phyloP scores from a whole-genome alignment of 768 basidiomycete genomes.

The Pleurotus tuoliensis region DNA sequence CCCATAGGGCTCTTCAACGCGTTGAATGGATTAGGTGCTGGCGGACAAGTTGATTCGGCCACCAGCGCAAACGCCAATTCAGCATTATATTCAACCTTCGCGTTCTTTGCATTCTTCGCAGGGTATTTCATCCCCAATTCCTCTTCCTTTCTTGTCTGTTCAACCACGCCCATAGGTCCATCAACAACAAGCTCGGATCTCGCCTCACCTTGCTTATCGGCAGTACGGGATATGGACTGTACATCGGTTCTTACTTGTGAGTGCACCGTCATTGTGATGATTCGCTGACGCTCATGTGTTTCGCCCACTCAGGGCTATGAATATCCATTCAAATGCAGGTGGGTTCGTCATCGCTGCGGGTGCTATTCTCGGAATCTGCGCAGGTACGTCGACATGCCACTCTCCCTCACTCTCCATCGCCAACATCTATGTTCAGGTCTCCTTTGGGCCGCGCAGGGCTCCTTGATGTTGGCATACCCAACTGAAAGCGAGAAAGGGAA shows the following conservation, averaged over 20 bases:
- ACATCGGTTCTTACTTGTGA: conserved; percentile 69
- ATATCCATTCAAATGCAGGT: conserved; percentile 59
- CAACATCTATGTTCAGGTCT: conserved; percentile 62
- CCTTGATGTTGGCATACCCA: conserved; percentile 78
- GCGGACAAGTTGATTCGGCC: conserved; percentile 50
- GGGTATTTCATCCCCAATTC: conserved; percentile 38
- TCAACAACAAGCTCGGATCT: conserved; percentile 78
- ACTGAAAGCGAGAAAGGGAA: conserved; percentile 73
- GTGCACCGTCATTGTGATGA: conserved; percentile 17
- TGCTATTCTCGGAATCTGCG: conserved; percentile 72
- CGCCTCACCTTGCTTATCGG: conserved; percentile 72
- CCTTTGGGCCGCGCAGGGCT: conserved; percentile 82
- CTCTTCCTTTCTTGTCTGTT: background rate
- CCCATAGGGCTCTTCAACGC: conserved; percentile 58
- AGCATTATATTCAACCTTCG: conserved; percentile 54
- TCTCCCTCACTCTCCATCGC: conserved; percentile 37
- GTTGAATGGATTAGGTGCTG: conserved; percentile 59
- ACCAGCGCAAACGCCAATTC: conserved; percentile 56
- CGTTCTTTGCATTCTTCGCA: conserved; percentile 60
- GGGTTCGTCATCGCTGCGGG: conserved; percentile 69
- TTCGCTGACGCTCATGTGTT: background rate
- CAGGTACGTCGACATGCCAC: conserved; percentile 21
- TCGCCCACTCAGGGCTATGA: conserved; percentile 45
- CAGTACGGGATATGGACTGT: conserved; percentile 70
- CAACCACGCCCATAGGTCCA: conserved; percentile 39